These are phyloP conservation scores for Geopyxis carbonaria DNA, from an alignment of 495 filamentous ascomycete genomes.

Conservation along the genomic window DNA sequence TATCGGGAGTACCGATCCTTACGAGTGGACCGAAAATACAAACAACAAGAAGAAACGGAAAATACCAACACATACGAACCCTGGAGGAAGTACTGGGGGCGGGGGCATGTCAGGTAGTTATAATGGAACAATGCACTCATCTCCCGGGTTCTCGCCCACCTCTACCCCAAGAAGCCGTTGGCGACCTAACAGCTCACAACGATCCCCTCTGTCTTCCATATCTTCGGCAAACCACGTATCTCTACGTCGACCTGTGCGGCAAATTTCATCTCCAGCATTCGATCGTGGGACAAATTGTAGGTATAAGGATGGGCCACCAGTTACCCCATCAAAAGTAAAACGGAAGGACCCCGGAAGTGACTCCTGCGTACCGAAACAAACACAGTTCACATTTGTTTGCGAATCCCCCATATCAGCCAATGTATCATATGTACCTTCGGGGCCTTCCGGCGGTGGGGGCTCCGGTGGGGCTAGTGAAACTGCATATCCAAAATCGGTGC, in stretches of 20 bases:
- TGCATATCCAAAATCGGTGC: conserved; percentile 19
- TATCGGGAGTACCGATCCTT: conserved; percentile 50
- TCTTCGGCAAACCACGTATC: conserved; percentile 18
- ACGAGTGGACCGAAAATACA: conserved; percentile 94
- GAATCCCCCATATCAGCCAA: conserved; percentile 19
- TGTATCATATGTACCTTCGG: conserved; percentile 12
- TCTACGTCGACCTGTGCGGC: conserved; percentile 15
- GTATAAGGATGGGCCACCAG: conserved; percentile 9
- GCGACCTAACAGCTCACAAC: conserved; percentile 18
- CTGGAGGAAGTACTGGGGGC: conserved; percentile 29
- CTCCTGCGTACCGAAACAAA: conserved; percentile 21
- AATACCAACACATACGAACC: conserved; percentile 60
- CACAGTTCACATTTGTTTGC: conserved; percentile 25
- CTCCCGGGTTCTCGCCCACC: conserved; percentile 23
- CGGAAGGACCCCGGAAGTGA: conserved; percentile 2
- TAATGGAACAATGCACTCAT: conserved; percentile 29
- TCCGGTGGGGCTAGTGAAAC: too few species aligned
- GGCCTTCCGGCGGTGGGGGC: conserved; percentile 6
- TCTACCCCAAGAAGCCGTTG: conserved; percentile 22
- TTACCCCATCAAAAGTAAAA: conserved; percentile 13
- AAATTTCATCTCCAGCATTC: conserved; percentile 18
- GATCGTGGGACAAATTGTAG: background rate
- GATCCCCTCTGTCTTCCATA: conserved; percentile 20
- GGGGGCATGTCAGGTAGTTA: conserved; percentile 30
- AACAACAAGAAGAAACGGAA: conserved; percentile 99